Percentiles rank a stretch among this genome's conserved stretches.
Conservation (phyloP, 2,329 filamentous ascomycete genomes). For the Cladosporium sp. region DNA sequence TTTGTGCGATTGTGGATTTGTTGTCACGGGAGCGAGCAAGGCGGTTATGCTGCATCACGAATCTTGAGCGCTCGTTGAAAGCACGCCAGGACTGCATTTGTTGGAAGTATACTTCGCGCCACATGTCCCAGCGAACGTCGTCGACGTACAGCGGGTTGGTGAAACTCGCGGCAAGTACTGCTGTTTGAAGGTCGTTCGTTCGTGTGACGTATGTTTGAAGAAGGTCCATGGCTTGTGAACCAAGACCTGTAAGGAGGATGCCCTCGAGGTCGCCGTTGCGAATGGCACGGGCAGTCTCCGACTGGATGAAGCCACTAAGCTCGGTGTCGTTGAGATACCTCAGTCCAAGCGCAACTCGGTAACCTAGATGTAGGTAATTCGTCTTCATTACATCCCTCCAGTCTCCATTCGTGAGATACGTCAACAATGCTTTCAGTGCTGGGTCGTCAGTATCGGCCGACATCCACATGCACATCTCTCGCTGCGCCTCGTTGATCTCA, state of each 20-base stretch:
- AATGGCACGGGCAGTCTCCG: constrained; percentile 61
- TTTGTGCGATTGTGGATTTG: constrained; percentile 60
- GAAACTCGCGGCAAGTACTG: constrained; percentile 71
- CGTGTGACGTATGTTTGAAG: constrained; percentile 74
- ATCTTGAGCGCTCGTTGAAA: constrained; percentile 74
- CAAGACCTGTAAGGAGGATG: constrained; percentile 75
- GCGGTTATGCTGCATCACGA: constrained; percentile 74
- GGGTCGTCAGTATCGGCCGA: constrained; percentile 69
- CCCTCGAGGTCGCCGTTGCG: constrained; percentile 72
- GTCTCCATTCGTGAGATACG: constrained; percentile 72
- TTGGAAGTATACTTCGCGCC: constrained; percentile 74
- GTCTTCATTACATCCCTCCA: constrained; percentile 75
- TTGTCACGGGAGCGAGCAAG: constrained; percentile 65
- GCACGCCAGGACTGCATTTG: constrained; percentile 68
- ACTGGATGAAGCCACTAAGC: constrained; percentile 46
- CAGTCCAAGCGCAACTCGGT: constrained; percentile 73
- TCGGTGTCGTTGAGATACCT: constrained; percentile 64
- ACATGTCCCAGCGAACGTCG: constrained; percentile 72
- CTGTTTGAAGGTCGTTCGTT: constrained; percentile 76
- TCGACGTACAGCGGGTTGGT: constrained; percentile 74
- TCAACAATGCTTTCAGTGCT: constrained; percentile 76
- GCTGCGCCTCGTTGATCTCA: constrained; percentile 57
- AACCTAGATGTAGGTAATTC: constrained; percentile 69
- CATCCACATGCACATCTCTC: constrained; percentile 62
- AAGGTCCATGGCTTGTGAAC: constrained; percentile 70